Base-by-base conservation (phyloP, 2,329 filamentous ascomycete species). In the Clarireedia homoeocarpa region DNA sequence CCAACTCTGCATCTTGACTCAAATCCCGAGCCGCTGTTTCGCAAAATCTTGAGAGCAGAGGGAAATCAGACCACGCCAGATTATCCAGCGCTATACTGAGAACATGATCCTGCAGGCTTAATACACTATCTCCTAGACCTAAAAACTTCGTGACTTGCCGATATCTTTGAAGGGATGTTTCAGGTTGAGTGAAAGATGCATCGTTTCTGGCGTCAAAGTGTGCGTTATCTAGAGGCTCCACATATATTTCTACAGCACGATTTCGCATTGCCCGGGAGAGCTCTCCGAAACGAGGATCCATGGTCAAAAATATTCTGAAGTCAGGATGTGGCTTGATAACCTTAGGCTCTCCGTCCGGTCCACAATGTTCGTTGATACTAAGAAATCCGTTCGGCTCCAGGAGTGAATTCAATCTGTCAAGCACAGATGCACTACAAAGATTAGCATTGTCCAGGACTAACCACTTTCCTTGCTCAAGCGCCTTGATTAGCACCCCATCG, bases 211-310 rank as follows among this genome's bases (percentile, higher is more conserved):
- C 7, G 24, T 40, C 12, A 6, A 23, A 6, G 17, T 26, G 15
- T 24, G 38, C 6, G 45, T 44, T 10, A 26, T 20, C 5, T 52
- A 27, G 30, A 44, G 71, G 70, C 60, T 84, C 77, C 47, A 99
- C 76, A 66, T 85, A 94, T 9, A 99, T 86, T 71, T 99, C 95
- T 26, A 96, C 80, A 49, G 91, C 91, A 70, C 94, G 83, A 71
- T 99, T 99, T 56, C 95, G 81, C 94, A 99, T 99, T 0, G 94
- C 94, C 60, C 94, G 82, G 3, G 94, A 99, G 7, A 99, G 77
- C 70, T 99, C 94, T 17, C 94, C 95, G 70, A 96, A 89, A 50
- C 86, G 83, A 47, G 94, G 85, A 70, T 99, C 92, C 75, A 95
- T 88, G 0, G 92, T 97, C 69, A 99, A 75, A 71, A 99, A 97